Evolutionary conservation across 208 protist genomes (phyloP), one percentile per base, ranked within the genome.

Genomic region (Lotmaria passim): DNA sequence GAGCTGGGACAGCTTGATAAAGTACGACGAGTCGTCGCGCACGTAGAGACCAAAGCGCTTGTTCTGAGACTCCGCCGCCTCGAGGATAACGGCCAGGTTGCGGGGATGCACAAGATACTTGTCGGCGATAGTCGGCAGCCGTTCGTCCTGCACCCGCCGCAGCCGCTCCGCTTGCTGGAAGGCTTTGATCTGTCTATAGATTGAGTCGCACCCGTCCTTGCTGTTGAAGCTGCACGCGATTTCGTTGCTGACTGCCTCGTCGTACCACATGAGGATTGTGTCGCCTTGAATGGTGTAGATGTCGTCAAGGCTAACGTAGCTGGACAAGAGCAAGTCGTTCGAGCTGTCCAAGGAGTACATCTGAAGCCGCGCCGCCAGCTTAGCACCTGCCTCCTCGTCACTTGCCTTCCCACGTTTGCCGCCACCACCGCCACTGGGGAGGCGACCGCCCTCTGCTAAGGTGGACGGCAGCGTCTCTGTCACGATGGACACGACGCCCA

Each of bases 181-280:
- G 11, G 59, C 69, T 3, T 50, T 34, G 31, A 95, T 93, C 15
- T 82, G 70, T 0, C 43, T 30, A 12, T 81, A 65, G 31, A 93
- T 86, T 15, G 58, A 36, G 17, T 81, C 74, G 61, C 90, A 95
- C 21, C 85, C 90, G 33, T 87, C 86, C 34, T 73, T 79, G 33
- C 51, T 78, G 68, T 86, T 85, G 63, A 95, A 95, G 66, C 85
- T 89, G 58, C 74, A 85, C n/a, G 90, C 86, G 60, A 95, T 81
- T 19, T 85, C 75, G 38, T 83, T 75, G 34, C 81, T 78, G 23
- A 95, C 62, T 41, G 78, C 38, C 26, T 82, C 79, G 61, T 95
- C 90, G 38, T 70, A 78, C 87, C 90, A 95, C 47, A 88, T 71
- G 4, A 95, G 56, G 46, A 91, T 91, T 14, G 76, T 84, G 28